Evolutionary conservation across 140 eudicot species (phyloP).

Genomic region (Flaveria floridana): DNA sequence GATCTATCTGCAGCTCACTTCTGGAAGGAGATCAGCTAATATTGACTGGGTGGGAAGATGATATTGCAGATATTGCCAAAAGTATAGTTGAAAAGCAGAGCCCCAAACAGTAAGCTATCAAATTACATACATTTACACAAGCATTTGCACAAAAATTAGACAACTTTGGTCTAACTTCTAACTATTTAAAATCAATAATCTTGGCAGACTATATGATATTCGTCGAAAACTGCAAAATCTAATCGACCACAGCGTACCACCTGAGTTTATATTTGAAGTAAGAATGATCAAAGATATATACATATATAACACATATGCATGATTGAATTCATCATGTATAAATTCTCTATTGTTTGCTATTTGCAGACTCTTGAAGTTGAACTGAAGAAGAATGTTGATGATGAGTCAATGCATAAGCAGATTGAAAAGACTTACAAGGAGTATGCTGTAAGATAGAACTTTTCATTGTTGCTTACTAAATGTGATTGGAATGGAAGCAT

Average conservation of each 20-base stretch:
- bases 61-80: conserved; percentile 59
- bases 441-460: conserved; percentile 45
- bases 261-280: conserved; percentile 71
- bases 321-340: conserved; percentile 1
- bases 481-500: background rate
- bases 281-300: conserved; percentile 16
- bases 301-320: background rate
- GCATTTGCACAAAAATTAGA: too few species aligned
- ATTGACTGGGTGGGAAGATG: conserved; percentile 80
- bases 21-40: conserved; percentile 57
- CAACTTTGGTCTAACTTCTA: conserved; percentile 1
- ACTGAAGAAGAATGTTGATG: conserved; percentile 51
- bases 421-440: conserved; percentile 46
- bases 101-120: conserved; percentile 65
- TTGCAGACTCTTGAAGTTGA: conserved; percentile 58
- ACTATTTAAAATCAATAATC: conserved; percentile 19
- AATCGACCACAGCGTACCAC: conserved; percentile 74
- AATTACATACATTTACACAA: background rate
- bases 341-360: conserved; percentile 18
- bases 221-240: conserved; percentile 74
- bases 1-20: conserved; percentile 33
- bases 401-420: conserved; percentile 39
- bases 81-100: conserved; percentile 65
- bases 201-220: conserved; percentile 56
- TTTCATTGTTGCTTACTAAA: background rate